phyloP scores from a whole-genome alignment of 257 asterid species.

The Solanum bukasovii region DNA sequence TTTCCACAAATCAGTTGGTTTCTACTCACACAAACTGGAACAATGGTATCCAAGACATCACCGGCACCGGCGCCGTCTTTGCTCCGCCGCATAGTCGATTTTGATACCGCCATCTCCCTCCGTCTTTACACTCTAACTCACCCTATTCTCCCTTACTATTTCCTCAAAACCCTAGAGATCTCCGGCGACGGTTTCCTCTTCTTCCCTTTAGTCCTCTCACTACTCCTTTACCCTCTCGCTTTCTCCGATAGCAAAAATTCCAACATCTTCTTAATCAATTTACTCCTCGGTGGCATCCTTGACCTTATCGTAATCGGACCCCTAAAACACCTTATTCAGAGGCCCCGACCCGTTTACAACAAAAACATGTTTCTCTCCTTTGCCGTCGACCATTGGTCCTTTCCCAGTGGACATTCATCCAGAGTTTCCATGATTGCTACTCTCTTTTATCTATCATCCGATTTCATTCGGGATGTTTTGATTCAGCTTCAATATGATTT shows the following conservation, averaged over 20 bases:
- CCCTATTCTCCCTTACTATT: slow-evolving; percentile 53
- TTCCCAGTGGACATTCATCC: slow-evolving; percentile 87
- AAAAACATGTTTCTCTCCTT: slow-evolving; percentile 68
- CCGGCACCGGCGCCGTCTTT: slow-evolving; percentile 20
- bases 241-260: slow-evolving; percentile 4
- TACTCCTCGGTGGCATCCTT: slow-evolving; percentile 50
- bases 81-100: slow-evolving; percentile 32
- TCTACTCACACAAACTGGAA: neutral
- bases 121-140: slow-evolving; percentile 53
- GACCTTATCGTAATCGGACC: slow-evolving; percentile 57
- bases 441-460: slow-evolving; percentile 19
- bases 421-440: slow-evolving; percentile 63
- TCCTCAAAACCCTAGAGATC: slow-evolving; percentile 74
- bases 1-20: neutral
- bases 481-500: slow-evolving; percentile 2
- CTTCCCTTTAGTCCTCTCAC: slow-evolving; percentile 60
- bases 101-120: slow-evolving; percentile 63
- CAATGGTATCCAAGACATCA: slow-evolving; percentile 17
- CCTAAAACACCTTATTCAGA: slow-evolving; percentile 52
- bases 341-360: slow-evolving; percentile 88
- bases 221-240: slow-evolving; percentile 28
- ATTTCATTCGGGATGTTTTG: slow-evolving; percentile 12
- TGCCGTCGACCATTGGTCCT: slow-evolving; percentile 97
- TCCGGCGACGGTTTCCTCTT: slow-evolving; percentile 95
- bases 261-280: slow-evolving; percentile 35